Conservation (phyloP, 1,284 basidiomycete species). For the Porodaedalea pini region DNA sequence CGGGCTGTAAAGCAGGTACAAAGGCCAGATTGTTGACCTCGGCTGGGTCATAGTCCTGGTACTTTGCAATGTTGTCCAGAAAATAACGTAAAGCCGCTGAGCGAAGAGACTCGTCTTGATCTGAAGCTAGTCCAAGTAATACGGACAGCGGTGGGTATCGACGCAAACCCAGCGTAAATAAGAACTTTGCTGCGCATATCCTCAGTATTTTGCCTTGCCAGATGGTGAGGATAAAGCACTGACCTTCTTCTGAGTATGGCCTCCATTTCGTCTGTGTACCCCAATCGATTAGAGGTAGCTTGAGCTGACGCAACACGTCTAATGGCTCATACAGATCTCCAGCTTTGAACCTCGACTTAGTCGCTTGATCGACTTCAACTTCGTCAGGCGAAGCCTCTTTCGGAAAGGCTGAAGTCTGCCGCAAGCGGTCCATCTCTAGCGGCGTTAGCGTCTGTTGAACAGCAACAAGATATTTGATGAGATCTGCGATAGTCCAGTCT, state of each 20-base stretch:
- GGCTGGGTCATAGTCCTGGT: conserved; percentile 59
- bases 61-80: conserved; percentile 65
- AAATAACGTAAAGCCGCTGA: conserved; percentile 72
- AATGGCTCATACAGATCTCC: conserved; percentile 82
- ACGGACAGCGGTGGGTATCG: conserved; percentile 68
- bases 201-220: background rate
- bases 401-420: conserved; percentile 79
- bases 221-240: background rate
- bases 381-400: conserved; percentile 44
- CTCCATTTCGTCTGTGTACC: conserved; percentile 76
- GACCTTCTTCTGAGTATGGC: conserved; percentile 80
- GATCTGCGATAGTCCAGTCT: conserved; percentile 74
- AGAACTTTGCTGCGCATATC: conserved; percentile 65
- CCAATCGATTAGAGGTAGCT: conserved; percentile 88
- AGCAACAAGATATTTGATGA: conserved; percentile 88
- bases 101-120: conserved; percentile 44
- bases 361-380: conserved; percentile 36
- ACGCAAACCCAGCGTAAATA: conserved; percentile 77
- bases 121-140: conserved; percentile 67
- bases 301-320: conserved; percentile 69
- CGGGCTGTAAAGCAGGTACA: conserved; percentile 68
- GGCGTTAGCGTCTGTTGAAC: conserved; percentile 69
- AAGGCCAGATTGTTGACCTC: conserved; percentile 63
- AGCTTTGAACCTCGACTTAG: conserved; percentile 50
- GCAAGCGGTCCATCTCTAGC: conserved; percentile 71